A percentile compares a stretch with the other conserved stretches of the same genome.
Conservation (phyloP, 2,329 filamentous ascomycete species). For the Paracoccidioides lutzii region DNA sequence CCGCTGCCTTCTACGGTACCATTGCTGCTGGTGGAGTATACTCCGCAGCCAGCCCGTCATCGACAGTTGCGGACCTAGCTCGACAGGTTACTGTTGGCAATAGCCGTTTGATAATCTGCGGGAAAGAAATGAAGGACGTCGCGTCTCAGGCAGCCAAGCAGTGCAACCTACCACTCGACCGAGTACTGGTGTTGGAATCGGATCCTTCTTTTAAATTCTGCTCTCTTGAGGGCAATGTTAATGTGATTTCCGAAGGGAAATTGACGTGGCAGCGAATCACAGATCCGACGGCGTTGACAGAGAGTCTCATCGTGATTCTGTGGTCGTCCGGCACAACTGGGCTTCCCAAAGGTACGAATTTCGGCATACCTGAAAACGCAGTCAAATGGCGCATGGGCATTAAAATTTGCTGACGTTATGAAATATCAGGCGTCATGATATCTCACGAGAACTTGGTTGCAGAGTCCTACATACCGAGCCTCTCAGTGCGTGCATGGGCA, state of each 20-base stretch:
- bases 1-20: background rate
- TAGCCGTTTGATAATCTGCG: slow-evolving; percentile 1
- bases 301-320: background rate
- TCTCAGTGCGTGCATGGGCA: background rate
- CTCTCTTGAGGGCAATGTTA: slow-evolving; percentile 1
- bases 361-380: no score
- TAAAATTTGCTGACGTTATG: background rate
- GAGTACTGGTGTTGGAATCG: slow-evolving; percentile 1
- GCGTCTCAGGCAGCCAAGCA: background rate
- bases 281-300: background rate
- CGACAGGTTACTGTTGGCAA: slow-evolving; percentile 1
- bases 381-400: no score
- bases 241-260: background rate
- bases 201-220: background rate
- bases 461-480: background rate
- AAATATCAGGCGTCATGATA: background rate
- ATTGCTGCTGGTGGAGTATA: slow-evolving; percentile 2
- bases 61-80: slow-evolving; percentile 1
- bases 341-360: background rate
- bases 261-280: slow-evolving; percentile 2
- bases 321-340: slow-evolving; percentile 2
- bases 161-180: background rate
- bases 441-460: slow-evolving; percentile 1
- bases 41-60: slow-evolving; percentile 1
- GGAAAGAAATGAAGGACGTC: slow-evolving; percentile 1